These are phyloP conservation scores for Podospora bellae-mahoneyi DNA, from an alignment of 495 filamentous ascomycete genomes.

Conservation along the genomic window DNA sequence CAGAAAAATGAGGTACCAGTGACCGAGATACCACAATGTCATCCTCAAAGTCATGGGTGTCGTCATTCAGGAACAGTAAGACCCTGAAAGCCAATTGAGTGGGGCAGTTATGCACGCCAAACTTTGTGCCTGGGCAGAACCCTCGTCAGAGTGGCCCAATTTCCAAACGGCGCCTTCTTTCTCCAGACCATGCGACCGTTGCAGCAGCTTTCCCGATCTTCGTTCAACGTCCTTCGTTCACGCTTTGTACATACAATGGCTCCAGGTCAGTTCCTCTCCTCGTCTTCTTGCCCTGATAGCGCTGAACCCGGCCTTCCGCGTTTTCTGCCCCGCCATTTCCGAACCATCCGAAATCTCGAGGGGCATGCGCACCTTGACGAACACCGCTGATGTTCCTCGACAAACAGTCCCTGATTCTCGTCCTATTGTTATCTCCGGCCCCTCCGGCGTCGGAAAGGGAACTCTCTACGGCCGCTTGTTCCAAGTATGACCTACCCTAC, in stretches of 20 bases:
- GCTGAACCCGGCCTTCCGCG: background rate
- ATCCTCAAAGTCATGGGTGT: background rate
- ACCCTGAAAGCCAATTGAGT: background rate
- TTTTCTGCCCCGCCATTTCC: background rate
- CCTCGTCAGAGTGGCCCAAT: background rate
- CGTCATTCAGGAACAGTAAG: background rate
- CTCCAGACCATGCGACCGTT: conserved; percentile 13
- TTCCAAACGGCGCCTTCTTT: conserved; percentile 9
- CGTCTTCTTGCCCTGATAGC: conserved; percentile 1
- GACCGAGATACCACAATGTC: too few relatives aligned
- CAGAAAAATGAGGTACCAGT: too few relatives aligned
- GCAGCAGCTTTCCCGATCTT: conserved; percentile 14
- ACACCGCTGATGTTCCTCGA: background rate
- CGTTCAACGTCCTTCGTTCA: conserved; percentile 17
- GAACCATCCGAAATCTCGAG: background rate
- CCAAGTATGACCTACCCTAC: conserved; percentile 22
- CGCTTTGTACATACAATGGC: conserved; percentile 40
- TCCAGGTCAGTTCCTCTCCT: conserved; percentile 35
- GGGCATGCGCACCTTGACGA: conserved; percentile 7
- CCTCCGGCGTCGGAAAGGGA: conserved; percentile 82
- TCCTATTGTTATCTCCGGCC: conserved; percentile 84
- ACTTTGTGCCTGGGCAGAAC: background rate
- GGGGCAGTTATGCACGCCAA: background rate
- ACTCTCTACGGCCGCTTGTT: conserved; percentile 75
- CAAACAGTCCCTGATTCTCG: conserved; percentile 32